Percentiles rank a stretch among this genome's conserved stretches.
These are phyloP conservation scores for Boeremia exigua DNA, from an alignment of 2,329 filamentous ascomycete species.

Conservation along the genomic window DNA sequence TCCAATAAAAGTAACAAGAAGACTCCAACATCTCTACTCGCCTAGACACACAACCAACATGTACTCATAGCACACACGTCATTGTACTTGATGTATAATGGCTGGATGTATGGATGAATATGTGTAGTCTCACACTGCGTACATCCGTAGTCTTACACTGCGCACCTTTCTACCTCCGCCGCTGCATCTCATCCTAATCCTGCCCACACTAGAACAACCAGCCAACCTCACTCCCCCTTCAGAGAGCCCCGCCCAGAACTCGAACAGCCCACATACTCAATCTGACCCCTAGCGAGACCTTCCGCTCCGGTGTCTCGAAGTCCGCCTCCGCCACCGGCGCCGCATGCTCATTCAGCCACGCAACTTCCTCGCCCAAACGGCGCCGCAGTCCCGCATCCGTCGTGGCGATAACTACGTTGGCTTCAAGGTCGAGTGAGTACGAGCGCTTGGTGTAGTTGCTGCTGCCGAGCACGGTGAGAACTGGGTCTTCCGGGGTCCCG, in stretches of 20 bases:
- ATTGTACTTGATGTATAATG: too few relatives aligned
- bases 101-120: too few relatives aligned
- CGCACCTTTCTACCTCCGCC: too few relatives aligned
- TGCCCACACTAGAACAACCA: too few relatives aligned
- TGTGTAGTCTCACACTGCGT: too few relatives aligned
- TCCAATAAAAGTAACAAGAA: too few relatives aligned
- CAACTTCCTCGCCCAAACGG: constrained; percentile 78
- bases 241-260: constrained; percentile 86
- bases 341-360: constrained; percentile 79
- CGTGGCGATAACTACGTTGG: constrained; percentile 85
- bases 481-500: constrained; percentile 65
- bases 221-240: background rate
- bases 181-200: too few relatives aligned
- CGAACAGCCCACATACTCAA: constrained; percentile 94
- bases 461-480: constrained; percentile 84
- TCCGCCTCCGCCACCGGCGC: constrained; percentile 74
- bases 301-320: constrained; percentile 79
- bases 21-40: too few relatives aligned
- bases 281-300: constrained; percentile 83
- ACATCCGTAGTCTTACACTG: too few relatives aligned
- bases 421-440: constrained; percentile 90
- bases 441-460: constrained; percentile 96
- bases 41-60: too few relatives aligned
- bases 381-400: constrained; percentile 73
- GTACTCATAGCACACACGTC: too few relatives aligned